Evolutionary conservation across 2,329 filamentous ascomycete species (phyloP), one percentile per base, ranked within the genome.

Genomic region (Exophiala calicioides): DNA sequence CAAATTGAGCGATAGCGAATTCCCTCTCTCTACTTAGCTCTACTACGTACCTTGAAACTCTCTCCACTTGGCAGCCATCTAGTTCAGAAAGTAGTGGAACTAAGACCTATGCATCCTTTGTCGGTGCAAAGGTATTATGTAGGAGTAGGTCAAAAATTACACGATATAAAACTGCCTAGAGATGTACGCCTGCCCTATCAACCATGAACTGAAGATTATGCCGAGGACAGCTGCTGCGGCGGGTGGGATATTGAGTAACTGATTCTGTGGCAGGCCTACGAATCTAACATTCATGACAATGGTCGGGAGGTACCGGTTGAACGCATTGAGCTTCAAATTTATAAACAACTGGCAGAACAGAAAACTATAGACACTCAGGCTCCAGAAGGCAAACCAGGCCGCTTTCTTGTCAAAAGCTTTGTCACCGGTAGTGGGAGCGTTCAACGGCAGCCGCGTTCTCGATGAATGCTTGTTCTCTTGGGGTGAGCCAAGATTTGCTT

Each of bases 221-320:
- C 20, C 37, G 5, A 41, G 23, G 15, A 41, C 21, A n/a, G 20
- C 37, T 5, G 37, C 37, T 7, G 18, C 21, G 7, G n/a, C 37
- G 5, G 37, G 37, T 29, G 37, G 23, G 3, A 41, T 41, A 18
- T 41, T 41, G 15, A 41, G 37, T 10, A 41, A 15, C 15, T 30
- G 37, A 7, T 30, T 41, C 12, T 9, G 5, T 5, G 37, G 37
- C 3, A 41, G 37, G 5, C 27, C 27, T 8, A 19, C 37, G 21
- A 41, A 41, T 3, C 37, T 26, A 18, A 41, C 9, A 12, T 16
- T 30, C 6, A 26, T 30, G n/a, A 30, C 31, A 9, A 41, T 31
- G 7, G 24, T 41, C 3, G 37, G 37, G n/a, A 41, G 26, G 20
- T 30, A 41, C 37, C 37, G 31, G 26, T 19, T 41, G 24, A 41